phyloP scores from a whole-genome alignment of 1,284 basidiomycete genomes.

The Omphalotus olearius region DNA sequence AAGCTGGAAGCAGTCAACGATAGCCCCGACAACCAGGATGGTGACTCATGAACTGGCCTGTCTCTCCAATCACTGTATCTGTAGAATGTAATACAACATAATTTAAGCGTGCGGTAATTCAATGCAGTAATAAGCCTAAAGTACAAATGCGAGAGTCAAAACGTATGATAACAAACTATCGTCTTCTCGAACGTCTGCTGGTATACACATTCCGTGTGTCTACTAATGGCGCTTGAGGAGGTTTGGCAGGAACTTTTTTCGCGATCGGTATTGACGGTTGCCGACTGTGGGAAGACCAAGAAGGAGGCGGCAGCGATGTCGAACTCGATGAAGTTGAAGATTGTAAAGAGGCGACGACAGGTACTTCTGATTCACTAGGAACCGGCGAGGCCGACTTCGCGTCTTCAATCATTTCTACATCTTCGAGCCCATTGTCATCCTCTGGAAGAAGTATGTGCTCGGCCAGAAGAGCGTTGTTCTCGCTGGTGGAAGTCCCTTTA shows the following conservation, averaged over 20 bases:
- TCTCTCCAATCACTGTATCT: constrained; percentile 1
- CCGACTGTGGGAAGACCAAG: constrained; percentile 1
- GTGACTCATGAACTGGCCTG: background rate
- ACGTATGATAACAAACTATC: constrained; percentile 5
- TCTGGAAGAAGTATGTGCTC: constrained; percentile 29
- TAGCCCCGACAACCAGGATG: constrained; percentile 24
- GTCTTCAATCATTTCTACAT: constrained; percentile 18
- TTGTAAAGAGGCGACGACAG: constrained; percentile 2
- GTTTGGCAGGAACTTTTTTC: constrained; percentile 8
- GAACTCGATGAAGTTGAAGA: constrained; percentile 11
- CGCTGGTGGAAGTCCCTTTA: constrained; percentile 27
- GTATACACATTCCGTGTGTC: constrained; percentile 17
- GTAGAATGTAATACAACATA: background rate
- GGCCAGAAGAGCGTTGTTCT: constrained; percentile 26
- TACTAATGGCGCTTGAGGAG: constrained; percentile 9
- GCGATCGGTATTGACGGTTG: constrained; percentile 2
- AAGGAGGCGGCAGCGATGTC: background rate
- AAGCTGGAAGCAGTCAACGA: constrained; percentile 46
- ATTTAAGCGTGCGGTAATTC: no score
- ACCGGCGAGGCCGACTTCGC: constrained; percentile 1
- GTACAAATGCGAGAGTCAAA: background rate
- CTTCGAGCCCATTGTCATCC: constrained; percentile 20
- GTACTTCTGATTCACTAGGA: constrained; percentile 6
- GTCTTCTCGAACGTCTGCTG: constrained; percentile 13
- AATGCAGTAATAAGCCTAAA: no score